Percentiles rank a stretch among this genome's conserved stretches.
Conservation (phyloP, 2,329 filamentous ascomycete genomes). For the Dendrostoma leiphaemia region DNA sequence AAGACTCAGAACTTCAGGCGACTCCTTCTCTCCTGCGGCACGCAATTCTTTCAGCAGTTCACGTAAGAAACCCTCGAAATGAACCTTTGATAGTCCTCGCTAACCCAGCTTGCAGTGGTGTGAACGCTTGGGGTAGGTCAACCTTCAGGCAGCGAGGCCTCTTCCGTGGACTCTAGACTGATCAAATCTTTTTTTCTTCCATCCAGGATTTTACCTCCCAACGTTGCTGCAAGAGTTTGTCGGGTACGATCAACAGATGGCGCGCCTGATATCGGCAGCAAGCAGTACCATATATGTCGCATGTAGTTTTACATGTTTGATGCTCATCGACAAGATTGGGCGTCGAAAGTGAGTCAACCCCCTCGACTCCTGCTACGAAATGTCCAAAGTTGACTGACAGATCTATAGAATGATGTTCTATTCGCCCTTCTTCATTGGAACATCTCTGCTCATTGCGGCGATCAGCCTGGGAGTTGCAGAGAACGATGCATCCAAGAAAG, state of each 20-base stretch:
- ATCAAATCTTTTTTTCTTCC: too few species aligned
- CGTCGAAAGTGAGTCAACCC: slow-evolving; percentile 32
- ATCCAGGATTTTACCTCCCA: slow-evolving; percentile 47
- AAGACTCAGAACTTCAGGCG: slow-evolving; percentile 36
- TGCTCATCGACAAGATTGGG: slow-evolving; percentile 40
- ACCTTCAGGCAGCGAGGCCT: neutral
- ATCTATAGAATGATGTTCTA: slow-evolving; percentile 36
- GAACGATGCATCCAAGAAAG: slow-evolving; percentile 29
- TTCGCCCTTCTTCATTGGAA: slow-evolving; percentile 32
- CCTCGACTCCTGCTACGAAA: neutral
- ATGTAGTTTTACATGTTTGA: slow-evolving; percentile 34
- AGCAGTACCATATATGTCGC: slow-evolving; percentile 40
- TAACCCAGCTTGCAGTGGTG: slow-evolving; percentile 1
- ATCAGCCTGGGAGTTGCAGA: slow-evolving; percentile 19
- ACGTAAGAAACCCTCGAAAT: slow-evolving; percentile 28
- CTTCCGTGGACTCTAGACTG: neutral
- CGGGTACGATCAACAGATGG: slow-evolving; percentile 43
- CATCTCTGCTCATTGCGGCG: slow-evolving; percentile 37
- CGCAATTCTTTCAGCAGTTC: slow-evolving; percentile 45
- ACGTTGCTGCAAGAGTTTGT: slow-evolving; percentile 56
- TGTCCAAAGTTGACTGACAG: neutral
- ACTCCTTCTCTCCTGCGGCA: slow-evolving; percentile 38
- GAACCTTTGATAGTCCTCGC: too few species aligned
- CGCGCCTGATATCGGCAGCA: slow-evolving; percentile 52
- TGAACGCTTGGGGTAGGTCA: slow-evolving; percentile 15